Evolutionary conservation across 257 asterid genomes (phyloP), one percentile per base, ranked within the genome.

Genomic region (Plantago ovata): DNA sequence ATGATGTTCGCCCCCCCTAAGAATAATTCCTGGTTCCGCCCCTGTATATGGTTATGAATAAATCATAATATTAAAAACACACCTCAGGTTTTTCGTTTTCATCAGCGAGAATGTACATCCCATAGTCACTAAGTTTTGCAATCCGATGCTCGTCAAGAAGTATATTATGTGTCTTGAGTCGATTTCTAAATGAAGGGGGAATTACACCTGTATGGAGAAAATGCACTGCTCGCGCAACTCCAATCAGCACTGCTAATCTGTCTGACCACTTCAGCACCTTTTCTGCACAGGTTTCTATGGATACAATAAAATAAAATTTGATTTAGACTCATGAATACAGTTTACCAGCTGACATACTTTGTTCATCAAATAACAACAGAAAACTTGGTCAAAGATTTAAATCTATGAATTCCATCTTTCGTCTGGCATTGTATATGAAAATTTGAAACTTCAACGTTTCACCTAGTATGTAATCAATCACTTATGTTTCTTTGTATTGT

Each of bases 131-230:
- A 60, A 92, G 85, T 71, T 88, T 88, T 53, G 96, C 94, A 63
- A 92, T 74, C 69, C 79, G 72, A 64, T 92, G 91, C 65, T 84
- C 89, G 57, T 92, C 96, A 9, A 92, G 82, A 55, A 92, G 82
- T 74, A 92, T 77, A 63, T 84, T 92, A 57, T 80, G 73, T 6
- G 94, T 82, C 78, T 80, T 92, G 64, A 92, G 79, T 20, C 75
- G 81, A 69, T 92, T 92, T 68, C 65, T 72, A 28, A 76, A 74
- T 60, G 85, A 81, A 66, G 95, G 84, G 11, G 98, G 90, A 48
- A 88, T 82, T 23, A 88, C 88, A 19, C 98, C 95, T 2, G 95
- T 88, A 60, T 85, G 98, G 57, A 92, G 90, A 72, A 88, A 92
- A 74, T 85, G 98, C 49, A 88, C 91, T 52, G 95, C 95, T 76